Percentiles rank a stretch among this genome's conserved stretches.
Conservation (phyloP, 1,284 basidiomycete species). For the Farysia itapuensis region DNA sequence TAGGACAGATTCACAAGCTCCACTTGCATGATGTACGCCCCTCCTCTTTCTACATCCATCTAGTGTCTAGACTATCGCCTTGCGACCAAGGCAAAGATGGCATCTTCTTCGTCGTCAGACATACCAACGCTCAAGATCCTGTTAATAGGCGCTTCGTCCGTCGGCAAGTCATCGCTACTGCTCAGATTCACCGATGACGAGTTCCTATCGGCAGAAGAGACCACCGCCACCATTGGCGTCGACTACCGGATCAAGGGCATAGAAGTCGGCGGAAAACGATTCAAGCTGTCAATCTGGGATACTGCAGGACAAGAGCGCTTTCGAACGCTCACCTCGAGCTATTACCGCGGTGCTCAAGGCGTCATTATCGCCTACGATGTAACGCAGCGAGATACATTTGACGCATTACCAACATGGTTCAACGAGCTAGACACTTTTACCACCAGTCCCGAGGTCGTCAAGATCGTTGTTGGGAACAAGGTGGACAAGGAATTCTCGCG, state of each 20-base stretch:
- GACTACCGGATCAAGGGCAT: constrained; percentile 65
- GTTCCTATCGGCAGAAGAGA: constrained; percentile 92
- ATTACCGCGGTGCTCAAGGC: constrained; percentile 90
- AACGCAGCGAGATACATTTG: constrained; percentile 84
- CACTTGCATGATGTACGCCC: too few species aligned
- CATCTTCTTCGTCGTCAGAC: constrained; percentile 30
- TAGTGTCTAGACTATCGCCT: too few species aligned
- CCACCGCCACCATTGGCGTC: constrained; percentile 81
- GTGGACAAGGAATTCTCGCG: constrained; percentile 87
- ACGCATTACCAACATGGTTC: constrained; percentile 88
- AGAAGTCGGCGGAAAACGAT: constrained; percentile 63
- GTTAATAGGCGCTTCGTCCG: constrained; percentile 77
- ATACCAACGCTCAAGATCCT: constrained; percentile 63
- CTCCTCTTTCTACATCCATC: too few species aligned
- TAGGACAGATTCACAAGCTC: too few species aligned
- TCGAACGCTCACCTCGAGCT: constrained; percentile 84
- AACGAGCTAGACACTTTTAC: constrained; percentile 93
- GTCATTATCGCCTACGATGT: constrained; percentile 96
- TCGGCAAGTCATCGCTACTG: constrained; percentile 81
- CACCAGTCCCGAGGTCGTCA: constrained; percentile 70
- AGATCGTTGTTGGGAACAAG: constrained; percentile 93
- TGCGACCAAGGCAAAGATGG: too few species aligned
- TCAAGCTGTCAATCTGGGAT: constrained; percentile 67
- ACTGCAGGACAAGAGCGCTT: constrained; percentile 58
- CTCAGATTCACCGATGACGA: constrained; percentile 94